Evolutionary conservation across 139 green algal genomes (phyloP).

Genomic region (Closterium sp.): DNA sequence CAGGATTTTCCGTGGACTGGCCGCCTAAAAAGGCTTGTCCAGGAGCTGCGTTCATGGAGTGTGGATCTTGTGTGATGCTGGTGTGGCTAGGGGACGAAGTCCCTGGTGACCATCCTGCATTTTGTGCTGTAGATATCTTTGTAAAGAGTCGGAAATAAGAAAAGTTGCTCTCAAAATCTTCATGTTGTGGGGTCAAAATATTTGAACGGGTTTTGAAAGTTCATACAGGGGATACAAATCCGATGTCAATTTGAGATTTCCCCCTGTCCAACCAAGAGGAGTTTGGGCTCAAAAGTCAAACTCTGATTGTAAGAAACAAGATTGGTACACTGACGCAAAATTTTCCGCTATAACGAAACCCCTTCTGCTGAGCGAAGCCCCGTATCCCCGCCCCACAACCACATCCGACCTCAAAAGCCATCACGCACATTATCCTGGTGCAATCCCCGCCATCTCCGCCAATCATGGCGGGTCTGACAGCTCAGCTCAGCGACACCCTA

Average conservation of each 20-base stretch:
- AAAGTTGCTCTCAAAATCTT: too few relatives aligned
- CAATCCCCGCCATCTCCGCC: not conserved
- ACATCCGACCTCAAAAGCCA: not conserved
- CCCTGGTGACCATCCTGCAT: not conserved
- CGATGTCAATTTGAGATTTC: too few relatives aligned
- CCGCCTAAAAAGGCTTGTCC: not conserved
- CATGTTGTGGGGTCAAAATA: too few relatives aligned
- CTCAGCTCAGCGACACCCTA: not conserved
- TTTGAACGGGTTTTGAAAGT: too few relatives aligned
- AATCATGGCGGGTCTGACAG: not conserved
- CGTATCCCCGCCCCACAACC: not conserved
- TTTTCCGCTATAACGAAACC: too few relatives aligned
- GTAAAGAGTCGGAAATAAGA: not conserved
- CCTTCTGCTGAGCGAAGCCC: too few relatives aligned
- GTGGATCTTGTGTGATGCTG: not conserved
- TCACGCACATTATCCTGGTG: too few relatives aligned
- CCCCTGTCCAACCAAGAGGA: too few relatives aligned
- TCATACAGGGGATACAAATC: too few relatives aligned
- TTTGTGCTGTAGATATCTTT: not conserved
- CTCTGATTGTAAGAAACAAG: too few relatives aligned
- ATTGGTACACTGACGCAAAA: too few relatives aligned
- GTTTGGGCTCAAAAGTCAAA: too few relatives aligned
- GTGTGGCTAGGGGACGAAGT: not conserved
- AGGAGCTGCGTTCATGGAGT: not conserved
- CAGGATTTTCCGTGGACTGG: not conserved